Conservation (phyloP, 129 eudicot species). For the Centrapalus pauciflorus region DNA sequence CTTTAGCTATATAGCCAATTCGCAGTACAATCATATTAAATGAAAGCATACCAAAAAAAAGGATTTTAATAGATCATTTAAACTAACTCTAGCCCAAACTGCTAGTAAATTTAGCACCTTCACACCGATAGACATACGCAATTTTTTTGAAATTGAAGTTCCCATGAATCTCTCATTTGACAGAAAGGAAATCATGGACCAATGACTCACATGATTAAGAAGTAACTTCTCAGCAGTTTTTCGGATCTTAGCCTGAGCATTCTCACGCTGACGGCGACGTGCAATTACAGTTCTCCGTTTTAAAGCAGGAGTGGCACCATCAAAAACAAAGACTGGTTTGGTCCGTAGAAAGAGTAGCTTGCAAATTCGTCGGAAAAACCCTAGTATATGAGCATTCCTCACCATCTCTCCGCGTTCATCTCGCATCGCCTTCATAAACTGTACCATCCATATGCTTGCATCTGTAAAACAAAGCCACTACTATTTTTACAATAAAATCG, state of each 20-base stretch:
- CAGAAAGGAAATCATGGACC: not conserved
- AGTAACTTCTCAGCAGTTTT: constrained; percentile 86
- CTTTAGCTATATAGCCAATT: constrained; percentile 58
- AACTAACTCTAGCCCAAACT: not conserved
- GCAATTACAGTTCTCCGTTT: constrained; percentile 81
- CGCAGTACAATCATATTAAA: not conserved
- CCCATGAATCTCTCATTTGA: not conserved
- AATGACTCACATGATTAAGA: constrained; percentile 62
- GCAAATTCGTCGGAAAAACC: constrained; percentile 85
- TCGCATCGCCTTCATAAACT: constrained; percentile 93
- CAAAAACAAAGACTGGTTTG: constrained; percentile 87
- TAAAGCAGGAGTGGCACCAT: constrained; percentile 78
- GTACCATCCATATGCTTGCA: constrained; percentile 97
- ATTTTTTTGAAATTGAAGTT: not conserved
- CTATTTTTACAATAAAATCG: not conserved
- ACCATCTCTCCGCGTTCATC: constrained; percentile 98
- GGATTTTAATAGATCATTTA: too few relatives aligned
- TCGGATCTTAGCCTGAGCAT: constrained; percentile 81
- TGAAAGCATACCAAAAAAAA: not conserved
- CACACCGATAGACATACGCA: not conserved
- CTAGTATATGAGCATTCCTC: constrained; percentile 80
- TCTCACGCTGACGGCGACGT: constrained; percentile 79
- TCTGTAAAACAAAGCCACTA: constrained; percentile 35
- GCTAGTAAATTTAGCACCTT: not conserved
- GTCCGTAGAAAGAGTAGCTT: constrained; percentile 70